These are phyloP conservation scores for Martensiomyces pterosporus DNA, from an alignment of 192 early-diverging fungal species.

Conservation along the genomic window DNA sequence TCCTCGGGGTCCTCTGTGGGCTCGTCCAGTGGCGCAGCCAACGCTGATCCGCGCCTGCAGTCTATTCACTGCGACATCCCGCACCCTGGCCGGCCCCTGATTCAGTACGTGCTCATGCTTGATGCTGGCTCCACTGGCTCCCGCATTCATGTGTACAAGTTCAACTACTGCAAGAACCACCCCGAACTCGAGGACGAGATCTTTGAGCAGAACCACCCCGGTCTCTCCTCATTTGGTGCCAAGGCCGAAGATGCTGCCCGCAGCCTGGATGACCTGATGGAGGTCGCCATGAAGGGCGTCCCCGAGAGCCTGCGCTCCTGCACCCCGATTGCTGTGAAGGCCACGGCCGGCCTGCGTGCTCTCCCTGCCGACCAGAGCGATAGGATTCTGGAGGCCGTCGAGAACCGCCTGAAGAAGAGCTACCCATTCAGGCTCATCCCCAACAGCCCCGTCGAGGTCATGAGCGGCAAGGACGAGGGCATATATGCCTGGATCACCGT, in stretches of 20 bases:
- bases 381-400: conserved; percentile 70
- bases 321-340: conserved; percentile 92
- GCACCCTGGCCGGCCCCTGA: conserved; percentile 63
- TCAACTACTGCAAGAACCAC: conserved; percentile 84
- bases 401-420: conserved; percentile 56
- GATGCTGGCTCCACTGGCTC: conserved; percentile 97
- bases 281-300: conserved; percentile 68
- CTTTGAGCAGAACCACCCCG: conserved; percentile 81
- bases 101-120: conserved; percentile 91
- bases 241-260: conserved; percentile 74
- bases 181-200: conserved; percentile 88
- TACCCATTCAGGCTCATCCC: conserved; percentile 82
- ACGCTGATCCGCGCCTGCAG: conserved; percentile 34
- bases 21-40: neutral
- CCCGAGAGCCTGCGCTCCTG: conserved; percentile 66
- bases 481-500: conserved; percentile 99
- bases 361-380: conserved; percentile 68
- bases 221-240: conserved; percentile 69
- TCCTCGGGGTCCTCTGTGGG: neutral
- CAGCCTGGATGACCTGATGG: conserved; percentile 74
- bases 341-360: conserved; percentile 89
- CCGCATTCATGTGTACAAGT: conserved; percentile 94
- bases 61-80: conserved; percentile 60
- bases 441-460: conserved; percentile 75
- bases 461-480: conserved; percentile 96